Conservation (phyloP, 768 basidiomycete genomes). For the Boletus rufocinnamomeus region DNA sequence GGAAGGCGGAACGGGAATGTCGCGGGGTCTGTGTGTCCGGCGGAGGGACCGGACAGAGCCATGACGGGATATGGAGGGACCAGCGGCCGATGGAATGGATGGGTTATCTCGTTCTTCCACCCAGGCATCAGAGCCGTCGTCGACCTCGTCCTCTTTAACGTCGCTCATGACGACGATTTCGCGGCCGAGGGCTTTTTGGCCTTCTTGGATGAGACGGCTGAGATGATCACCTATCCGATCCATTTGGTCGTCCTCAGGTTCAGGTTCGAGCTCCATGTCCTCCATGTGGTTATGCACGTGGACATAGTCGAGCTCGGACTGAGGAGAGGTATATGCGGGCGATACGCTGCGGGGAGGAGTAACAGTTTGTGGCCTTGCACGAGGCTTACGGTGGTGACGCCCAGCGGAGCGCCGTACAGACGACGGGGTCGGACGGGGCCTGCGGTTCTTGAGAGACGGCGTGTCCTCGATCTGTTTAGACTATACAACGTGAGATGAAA, state of each 20-base stretch:
- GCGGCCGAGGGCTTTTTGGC: constrained; percentile 71
- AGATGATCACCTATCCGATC: constrained; percentile 81
- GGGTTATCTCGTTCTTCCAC: constrained; percentile 54
- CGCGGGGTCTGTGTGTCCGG: constrained; percentile 23
- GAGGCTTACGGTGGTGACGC: constrained; percentile 40
- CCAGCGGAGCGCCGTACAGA: constrained; percentile 37
- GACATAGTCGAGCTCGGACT: constrained; percentile 48
- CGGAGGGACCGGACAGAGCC: constrained; percentile 32
- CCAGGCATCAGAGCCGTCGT: constrained; percentile 76
- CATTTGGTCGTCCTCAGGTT: constrained; percentile 58
- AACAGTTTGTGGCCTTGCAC: constrained; percentile 25
- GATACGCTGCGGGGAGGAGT: constrained; percentile 32
- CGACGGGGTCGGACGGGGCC: constrained; percentile 36
- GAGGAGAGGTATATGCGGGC: constrained; percentile 32
- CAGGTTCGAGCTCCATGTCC: constrained; percentile 38
- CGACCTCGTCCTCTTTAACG: constrained; percentile 69
- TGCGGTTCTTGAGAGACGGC: constrained; percentile 42
- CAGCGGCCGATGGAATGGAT: background rate
- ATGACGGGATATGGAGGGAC: constrained; percentile 29
- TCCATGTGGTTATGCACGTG: constrained; percentile 32
- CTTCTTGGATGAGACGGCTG: constrained; percentile 70
- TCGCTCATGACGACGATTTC: constrained; percentile 82
- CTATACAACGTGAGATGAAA: constrained; percentile 20
- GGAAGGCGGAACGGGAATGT: constrained; percentile 33
- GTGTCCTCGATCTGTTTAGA: constrained; percentile 37